Evolutionary conservation across 2,329 filamentous ascomycete species (phyloP).

Genomic region (Exophiala dermatitidis): DNA sequence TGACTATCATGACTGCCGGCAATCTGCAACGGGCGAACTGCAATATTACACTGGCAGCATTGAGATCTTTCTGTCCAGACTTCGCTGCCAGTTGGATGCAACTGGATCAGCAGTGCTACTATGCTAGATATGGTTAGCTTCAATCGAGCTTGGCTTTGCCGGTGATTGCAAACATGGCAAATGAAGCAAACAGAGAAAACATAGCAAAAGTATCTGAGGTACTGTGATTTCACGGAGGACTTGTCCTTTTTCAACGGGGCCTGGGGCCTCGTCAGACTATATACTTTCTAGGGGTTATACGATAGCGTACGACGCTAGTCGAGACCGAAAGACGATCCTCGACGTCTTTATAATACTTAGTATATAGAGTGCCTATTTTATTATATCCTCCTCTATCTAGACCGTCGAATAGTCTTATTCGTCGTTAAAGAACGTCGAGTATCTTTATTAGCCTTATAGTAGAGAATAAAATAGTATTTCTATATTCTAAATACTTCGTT

Average conservation of each 20-base stretch:
- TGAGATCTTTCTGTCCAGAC: not conserved
- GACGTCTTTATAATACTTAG: too few species aligned
- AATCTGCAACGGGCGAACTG: not conserved
- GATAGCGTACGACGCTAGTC: too few species aligned
- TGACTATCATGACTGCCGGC: constrained; percentile 23
- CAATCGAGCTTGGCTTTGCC: not conserved
- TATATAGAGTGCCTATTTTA: too few species aligned
- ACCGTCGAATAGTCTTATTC: too few species aligned
- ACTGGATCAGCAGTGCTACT: not conserved
- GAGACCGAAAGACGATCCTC: too few species aligned
- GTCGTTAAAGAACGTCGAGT: too few species aligned
- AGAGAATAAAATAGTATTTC: too few species aligned
- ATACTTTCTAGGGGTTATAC: not conserved
- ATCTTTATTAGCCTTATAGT: too few species aligned
- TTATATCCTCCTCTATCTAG: too few species aligned
- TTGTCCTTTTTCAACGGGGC: not conserved
- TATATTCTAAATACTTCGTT: too few species aligned
- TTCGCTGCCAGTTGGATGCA: not conserved
- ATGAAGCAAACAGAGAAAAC: not conserved
- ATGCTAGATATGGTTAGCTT: not conserved
- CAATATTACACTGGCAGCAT: not conserved
- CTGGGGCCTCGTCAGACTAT: not conserved
- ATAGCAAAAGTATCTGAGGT: not conserved
- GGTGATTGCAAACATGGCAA: not conserved
- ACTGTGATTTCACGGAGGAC: not conserved